phyloP scores from a whole-genome alignment of 2,329 filamentous ascomycete genomes.

The Trichoderma sp. region DNA sequence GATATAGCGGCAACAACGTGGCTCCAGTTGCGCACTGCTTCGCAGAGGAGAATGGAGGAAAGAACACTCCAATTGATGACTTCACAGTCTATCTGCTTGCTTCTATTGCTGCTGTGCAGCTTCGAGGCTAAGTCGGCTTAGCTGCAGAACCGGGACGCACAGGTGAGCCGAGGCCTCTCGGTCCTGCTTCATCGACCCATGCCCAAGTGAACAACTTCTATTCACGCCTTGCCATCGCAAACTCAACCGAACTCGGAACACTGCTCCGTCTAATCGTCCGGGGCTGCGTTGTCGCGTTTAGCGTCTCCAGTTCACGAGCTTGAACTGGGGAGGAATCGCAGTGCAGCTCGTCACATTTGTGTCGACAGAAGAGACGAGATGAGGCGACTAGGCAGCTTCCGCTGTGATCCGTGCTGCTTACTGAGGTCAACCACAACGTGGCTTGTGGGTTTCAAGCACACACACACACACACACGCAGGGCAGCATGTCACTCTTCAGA shows the following conservation, averaged over 20 bases:
- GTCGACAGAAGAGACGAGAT: neutral
- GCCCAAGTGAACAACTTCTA: neutral
- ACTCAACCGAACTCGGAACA: too few species aligned
- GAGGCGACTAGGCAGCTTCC: slow-evolving; percentile 1
- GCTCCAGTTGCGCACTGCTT: slow-evolving; percentile 24
- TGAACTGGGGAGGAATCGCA: neutral
- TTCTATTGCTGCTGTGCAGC: neutral
- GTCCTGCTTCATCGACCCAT: neutral
- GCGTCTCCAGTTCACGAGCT: neutral
- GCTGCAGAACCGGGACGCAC: neutral
- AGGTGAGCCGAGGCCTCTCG: slow-evolving; percentile 8
- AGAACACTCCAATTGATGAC: neutral
- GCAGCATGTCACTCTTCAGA: slow-evolving; percentile 14
- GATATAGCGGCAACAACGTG: slow-evolving; percentile 23
- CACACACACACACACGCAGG: neutral
- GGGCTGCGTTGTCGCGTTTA: neutral
- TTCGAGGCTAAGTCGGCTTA: neutral
- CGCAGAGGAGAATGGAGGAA: neutral
- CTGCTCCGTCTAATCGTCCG: neutral
- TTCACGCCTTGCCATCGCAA: neutral
- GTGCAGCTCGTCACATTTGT: neutral
- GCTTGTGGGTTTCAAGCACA: slow-evolving; percentile 11
- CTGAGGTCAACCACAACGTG: slow-evolving; percentile 14
- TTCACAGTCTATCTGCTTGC: neutral
- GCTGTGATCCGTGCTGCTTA: slow-evolving; percentile 2